These are phyloP conservation scores for Castanea mollissima DNA, from an alignment of 306 rosid species.

Conservation along the genomic window DNA sequence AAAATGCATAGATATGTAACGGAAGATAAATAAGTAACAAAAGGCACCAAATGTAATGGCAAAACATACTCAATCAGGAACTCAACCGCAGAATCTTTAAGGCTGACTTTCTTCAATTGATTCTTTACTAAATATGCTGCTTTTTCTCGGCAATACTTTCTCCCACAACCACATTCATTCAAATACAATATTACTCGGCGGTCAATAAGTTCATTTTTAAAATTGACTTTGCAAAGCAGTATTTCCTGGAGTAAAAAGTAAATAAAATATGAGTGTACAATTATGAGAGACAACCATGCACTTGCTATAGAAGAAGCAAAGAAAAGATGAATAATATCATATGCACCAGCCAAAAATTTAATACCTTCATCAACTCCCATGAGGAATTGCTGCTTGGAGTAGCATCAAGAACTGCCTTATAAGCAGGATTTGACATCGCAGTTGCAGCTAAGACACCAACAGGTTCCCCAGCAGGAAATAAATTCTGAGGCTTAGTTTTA, in stretches of 20 bases:
- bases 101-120: constrained; percentile 75
- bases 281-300: background rate
- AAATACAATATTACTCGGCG: constrained; percentile 76
- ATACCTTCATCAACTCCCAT: constrained; percentile 98
- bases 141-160: constrained; percentile 63
- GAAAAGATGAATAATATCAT: background rate
- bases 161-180: constrained; percentile 79
- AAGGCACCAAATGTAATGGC: constrained; percentile 5
- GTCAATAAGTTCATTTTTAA: constrained; percentile 71
- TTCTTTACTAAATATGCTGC: constrained; percentile 82
- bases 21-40: background rate
- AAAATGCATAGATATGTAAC: background rate
- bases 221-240: constrained; percentile 73
- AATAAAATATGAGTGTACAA: background rate
- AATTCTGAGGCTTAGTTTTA: constrained; percentile 37
- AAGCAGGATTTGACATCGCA: constrained; percentile 96
- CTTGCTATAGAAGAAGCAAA: background rate
- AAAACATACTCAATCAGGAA: constrained; percentile 78
- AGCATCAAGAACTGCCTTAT: constrained; percentile 93
- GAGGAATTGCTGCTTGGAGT: constrained; percentile 89
- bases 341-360: constrained; percentile 6
- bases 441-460: constrained; percentile 98
- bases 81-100: constrained; percentile 74
- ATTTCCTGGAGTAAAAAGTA: constrained; percentile 61
- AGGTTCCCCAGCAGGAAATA: constrained; percentile 95